Conservation (phyloP, 805 yeast genomes). For the Saccharomycopsis lassenensis region DNA sequence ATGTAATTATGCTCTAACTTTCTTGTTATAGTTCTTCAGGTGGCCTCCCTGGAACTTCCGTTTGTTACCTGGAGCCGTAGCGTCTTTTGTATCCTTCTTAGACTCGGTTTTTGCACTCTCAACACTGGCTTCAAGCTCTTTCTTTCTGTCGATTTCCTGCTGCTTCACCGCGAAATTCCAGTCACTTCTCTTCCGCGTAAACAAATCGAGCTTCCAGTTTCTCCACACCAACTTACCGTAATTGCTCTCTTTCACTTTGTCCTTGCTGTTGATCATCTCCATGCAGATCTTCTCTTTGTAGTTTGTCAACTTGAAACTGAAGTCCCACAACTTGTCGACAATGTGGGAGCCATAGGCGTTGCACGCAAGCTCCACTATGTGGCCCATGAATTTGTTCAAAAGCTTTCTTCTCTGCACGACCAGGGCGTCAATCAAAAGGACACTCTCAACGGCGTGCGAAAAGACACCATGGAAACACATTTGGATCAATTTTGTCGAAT, state of each 20-base stretch:
- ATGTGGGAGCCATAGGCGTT: conserved; percentile 89
- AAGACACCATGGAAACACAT: conserved; percentile 87
- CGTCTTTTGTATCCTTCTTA: too few species aligned
- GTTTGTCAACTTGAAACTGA: conserved; percentile 65
- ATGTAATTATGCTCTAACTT: too few species aligned
- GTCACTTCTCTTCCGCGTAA: conserved; percentile 59
- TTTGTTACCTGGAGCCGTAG: too few species aligned
- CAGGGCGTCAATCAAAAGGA: conserved; percentile 37
- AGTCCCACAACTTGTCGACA: conserved; percentile 74
- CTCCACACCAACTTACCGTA: conserved; percentile 93
- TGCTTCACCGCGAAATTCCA: conserved; percentile 65
- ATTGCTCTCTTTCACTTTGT: conserved; percentile 66
- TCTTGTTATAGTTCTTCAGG: too few species aligned
- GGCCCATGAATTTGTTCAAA: conserved; percentile 50
- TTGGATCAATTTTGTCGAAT: conserved; percentile 44
- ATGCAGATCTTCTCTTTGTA: conserved; percentile 81
- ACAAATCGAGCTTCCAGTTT: conserved; percentile 85
- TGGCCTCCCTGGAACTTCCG: too few species aligned
- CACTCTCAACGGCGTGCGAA: conserved; percentile 75
- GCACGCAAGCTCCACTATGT: conserved; percentile 53
- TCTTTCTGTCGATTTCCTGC: conserved; percentile 32
- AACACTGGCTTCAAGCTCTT: too few species aligned
- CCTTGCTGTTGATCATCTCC: conserved; percentile 46
- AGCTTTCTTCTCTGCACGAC: conserved; percentile 53
- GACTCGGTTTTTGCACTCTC: too few species aligned